Evolutionary conservation across 1,284 basidiomycete species (phyloP).

Genomic region (Ganoderma lingzhi): DNA sequence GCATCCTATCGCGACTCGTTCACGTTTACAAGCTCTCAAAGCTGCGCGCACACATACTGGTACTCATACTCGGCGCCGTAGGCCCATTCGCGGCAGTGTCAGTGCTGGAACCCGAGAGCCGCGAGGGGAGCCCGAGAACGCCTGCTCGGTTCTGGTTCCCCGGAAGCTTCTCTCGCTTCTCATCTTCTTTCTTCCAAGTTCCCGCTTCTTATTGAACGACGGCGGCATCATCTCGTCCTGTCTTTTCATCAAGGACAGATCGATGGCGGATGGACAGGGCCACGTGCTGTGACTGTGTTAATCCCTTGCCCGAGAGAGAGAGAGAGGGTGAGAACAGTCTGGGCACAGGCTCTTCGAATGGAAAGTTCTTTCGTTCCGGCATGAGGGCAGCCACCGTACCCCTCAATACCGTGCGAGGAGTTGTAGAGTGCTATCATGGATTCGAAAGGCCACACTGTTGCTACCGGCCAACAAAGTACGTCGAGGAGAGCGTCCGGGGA

Average conservation of each 20-base stretch:
- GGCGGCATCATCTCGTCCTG: not conserved
- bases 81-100: not conserved
- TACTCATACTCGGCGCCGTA: not conserved
- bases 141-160: slow-evolving; percentile 3
- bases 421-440: too few relatives aligned
- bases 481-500: too few relatives aligned
- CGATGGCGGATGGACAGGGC: not conserved
- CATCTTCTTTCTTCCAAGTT: not conserved
- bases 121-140: slow-evolving; percentile 5
- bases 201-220: not conserved
- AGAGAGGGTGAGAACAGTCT: not conserved
- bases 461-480: too few relatives aligned
- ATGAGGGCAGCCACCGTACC: too few relatives aligned
- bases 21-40: not conserved
- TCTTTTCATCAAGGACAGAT: not conserved
- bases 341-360: not conserved
- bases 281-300: not conserved
- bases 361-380: not conserved
- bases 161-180: not conserved
- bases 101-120: not conserved
- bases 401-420: too few relatives aligned
- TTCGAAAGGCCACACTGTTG: too few relatives aligned
- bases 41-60: not conserved
- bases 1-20: not conserved
- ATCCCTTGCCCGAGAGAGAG: not conserved